These are phyloP conservation scores for Hortiboletus flavorubellus DNA, from an alignment of 768 basidiomycete genomes.

Conservation along the genomic window DNA sequence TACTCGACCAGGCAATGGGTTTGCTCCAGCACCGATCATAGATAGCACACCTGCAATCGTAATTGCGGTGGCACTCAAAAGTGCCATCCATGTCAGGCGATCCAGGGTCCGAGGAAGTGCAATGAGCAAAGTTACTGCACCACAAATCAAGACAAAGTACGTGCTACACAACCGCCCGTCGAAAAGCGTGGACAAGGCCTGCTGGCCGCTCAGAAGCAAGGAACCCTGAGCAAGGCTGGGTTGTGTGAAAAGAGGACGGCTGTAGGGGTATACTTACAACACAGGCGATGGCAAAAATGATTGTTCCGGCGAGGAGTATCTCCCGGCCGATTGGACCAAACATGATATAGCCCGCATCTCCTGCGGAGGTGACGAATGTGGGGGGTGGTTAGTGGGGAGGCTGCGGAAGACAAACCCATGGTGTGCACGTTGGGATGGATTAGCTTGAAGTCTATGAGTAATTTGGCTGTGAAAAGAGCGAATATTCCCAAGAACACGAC, in stretches of 20 bases:
- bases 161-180: slow-evolving; percentile 47
- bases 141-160: slow-evolving; percentile 44
- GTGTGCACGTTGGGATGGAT: slow-evolving; percentile 53
- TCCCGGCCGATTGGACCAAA: slow-evolving; percentile 5
- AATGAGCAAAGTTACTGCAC: slow-evolving; percentile 18
- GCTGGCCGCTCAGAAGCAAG: slow-evolving; percentile 46
- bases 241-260: not conserved
- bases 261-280: not conserved
- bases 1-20: slow-evolving; percentile 37
- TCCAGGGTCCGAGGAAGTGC: slow-evolving; percentile 20
- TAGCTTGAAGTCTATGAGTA: slow-evolving; percentile 35
- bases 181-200: slow-evolving; percentile 47
- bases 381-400: not conserved
- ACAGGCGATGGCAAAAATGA: not conserved
- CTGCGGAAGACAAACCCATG: slow-evolving; percentile 37
- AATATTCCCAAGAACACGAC: slow-evolving; percentile 1
- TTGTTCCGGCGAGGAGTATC: not conserved
- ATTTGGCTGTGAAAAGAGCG: slow-evolving; percentile 34
- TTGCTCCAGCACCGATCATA: slow-evolving; percentile 49
- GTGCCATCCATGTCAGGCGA: slow-evolving; percentile 41
- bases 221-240: not conserved
- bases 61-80: slow-evolving; percentile 42
- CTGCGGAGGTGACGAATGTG: not conserved
- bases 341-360: slow-evolving; percentile 2
- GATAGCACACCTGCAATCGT: slow-evolving; percentile 44